Base-by-base conservation (phyloP, 345 rosid genomes). In the Stellera chamaejasme region DNA sequence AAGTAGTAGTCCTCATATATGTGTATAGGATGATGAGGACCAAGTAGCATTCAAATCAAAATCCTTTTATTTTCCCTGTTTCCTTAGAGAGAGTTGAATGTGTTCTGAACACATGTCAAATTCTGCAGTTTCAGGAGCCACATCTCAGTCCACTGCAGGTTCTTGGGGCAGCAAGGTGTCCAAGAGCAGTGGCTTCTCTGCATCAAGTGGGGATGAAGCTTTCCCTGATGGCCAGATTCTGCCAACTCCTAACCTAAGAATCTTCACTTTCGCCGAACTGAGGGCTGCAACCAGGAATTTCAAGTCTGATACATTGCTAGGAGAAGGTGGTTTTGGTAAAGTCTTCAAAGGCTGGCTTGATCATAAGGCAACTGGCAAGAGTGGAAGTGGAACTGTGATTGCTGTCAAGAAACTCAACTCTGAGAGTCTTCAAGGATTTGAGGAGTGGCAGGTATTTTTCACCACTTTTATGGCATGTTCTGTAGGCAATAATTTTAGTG, bases 301-400 rank as follows among this genome's bases (percentile, higher is more conserved):
- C 75, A 75, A 51, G 67, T 43, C 81, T 49, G 92, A 86, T 61
- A 79, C 77, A 3, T 69, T 88, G 59, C 88, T 85, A 41, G 90
- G 96, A 11, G 96, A 88, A 45, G 96, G 97, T 36, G 90, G 94
- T 2, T 88, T 88, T 45, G 96, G 96, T 13, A 79, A 75, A 66
- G 96, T 88, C 56, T 88, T 68, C 57, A 88, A 88, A 68, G 96
- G 94, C 42, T 85, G 90, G 94, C 81, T 88, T 58, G 96, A 88
- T n/a, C 83, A 82, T 14, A 85, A 76, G 57, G 45, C 26, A 0
- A 53, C 83, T 0, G 82, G 81, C 10, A 88, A 67, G 65, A 66
- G 23, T 11, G 85, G 74, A 54, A 77, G 27, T 56, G 89, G 84
- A 48, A 78, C 82, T 42, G 76, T 72, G 39, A 66, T 88, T 58